Evolutionary conservation across 2,329 filamentous ascomycete genomes (phyloP), one percentile per base, ranked within the genome.

Genomic region (Bipolaris zeicola): DNA sequence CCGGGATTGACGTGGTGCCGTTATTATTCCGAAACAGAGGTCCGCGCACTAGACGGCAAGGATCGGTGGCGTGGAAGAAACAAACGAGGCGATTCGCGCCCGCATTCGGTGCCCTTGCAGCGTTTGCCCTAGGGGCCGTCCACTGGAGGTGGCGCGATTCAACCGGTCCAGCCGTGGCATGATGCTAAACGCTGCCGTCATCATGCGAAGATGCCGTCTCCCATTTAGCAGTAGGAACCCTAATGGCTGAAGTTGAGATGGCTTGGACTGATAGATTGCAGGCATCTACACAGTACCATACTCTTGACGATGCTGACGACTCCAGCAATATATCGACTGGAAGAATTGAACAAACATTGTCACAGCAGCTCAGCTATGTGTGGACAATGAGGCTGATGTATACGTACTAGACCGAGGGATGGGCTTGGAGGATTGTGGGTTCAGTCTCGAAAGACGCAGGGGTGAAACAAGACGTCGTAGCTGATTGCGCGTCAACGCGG

Each of bases 21-120:
- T 55, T 59, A 63, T 67, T 53, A 60, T 63, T 68, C 64, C 64
- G 63, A 70, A 68, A 65, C 61, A 53, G 52, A 51, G 59, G 65
- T 60, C 46, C 50, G 60, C 60, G 50, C 58, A 57, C 60, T 56
- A 60, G 62, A 64, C 49, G 62, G 64, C 51, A 64, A 65, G 54
- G 68, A 72, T 70, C 65, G 46, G 58, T 68, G 57, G 69, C 63
- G 73, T 70, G 70, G 67, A 71, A 64, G 60, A 69, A 66, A 67
- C 65, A 67, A 60, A 44, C 52, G 34, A 48, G 34, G 50, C 64
- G 57, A 53, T 61, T 63, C 55, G 58, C 60, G 50, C 60, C 50
- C 57, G 58, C 39, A 57, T 60, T 60, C 28, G 60, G 49, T 62
- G 60, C 57, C 50, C 36, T 59, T 41, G 38, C 13, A 26, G 33